Conservation (phyloP, 2,329 filamentous ascomycete genomes). For the Colletotrichum coccodes region DNA sequence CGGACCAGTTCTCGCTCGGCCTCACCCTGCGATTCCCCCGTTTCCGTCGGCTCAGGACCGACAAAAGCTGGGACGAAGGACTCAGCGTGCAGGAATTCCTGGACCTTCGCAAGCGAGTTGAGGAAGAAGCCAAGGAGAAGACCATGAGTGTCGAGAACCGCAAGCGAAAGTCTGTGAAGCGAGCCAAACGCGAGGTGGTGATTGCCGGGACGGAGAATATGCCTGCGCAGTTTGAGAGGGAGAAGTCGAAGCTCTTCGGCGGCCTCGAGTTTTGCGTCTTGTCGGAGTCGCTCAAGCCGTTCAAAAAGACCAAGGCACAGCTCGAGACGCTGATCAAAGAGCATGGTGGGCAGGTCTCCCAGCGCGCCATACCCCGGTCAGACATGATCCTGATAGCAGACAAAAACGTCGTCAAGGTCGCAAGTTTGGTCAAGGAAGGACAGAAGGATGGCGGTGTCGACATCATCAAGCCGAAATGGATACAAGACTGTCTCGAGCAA, state of each 20-base stretch:
- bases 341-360: slow-evolving; percentile 83
- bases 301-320: slow-evolving; percentile 80
- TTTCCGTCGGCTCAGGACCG: slow-evolving; percentile 83
- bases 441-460: slow-evolving; percentile 76
- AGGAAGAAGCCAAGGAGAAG: slow-evolving; percentile 78
- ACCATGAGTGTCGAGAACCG: slow-evolving; percentile 81
- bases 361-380: slow-evolving; percentile 72
- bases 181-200: slow-evolving; percentile 74
- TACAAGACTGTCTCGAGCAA: slow-evolving; percentile 81
- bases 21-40: slow-evolving; percentile 90
- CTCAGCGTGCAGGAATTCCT: slow-evolving; percentile 83
- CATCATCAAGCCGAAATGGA: slow-evolving; percentile 83
- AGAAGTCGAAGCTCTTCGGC: slow-evolving; percentile 74
- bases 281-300: slow-evolving; percentile 76
- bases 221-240: slow-evolving; percentile 59
- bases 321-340: slow-evolving; percentile 85
- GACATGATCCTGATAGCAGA: slow-evolving; percentile 82
- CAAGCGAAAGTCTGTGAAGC: slow-evolving; percentile 64
- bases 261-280: slow-evolving; percentile 86
- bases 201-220: slow-evolving; percentile 76
- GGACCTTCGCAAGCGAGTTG: slow-evolving; percentile 73
- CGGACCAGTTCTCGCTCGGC: slow-evolving; percentile 80
- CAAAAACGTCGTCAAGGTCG: slow-evolving; percentile 82
- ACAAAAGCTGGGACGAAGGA: slow-evolving; percentile 85
- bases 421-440: slow-evolving; percentile 80